Percentiles rank a stretch among this genome's conserved stretches.
Conservation (phyloP, 352 stramenopile species). For the Pythium rhizo-oryzae region DNA sequence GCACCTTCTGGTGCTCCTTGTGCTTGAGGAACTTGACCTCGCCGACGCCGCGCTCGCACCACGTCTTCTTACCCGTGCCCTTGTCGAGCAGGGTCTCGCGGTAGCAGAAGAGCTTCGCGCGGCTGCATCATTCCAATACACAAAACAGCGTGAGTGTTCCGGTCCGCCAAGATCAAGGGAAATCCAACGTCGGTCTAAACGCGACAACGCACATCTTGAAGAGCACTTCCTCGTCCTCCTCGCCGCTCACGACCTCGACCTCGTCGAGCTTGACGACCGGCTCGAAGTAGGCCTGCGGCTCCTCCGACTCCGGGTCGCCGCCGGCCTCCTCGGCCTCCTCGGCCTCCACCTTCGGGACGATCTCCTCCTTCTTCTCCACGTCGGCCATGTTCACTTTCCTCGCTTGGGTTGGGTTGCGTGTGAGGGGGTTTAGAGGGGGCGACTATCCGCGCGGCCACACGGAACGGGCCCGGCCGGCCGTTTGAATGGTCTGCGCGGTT, state of each 20-base stretch:
- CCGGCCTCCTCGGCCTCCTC: constrained; percentile 45
- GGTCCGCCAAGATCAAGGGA: neutral
- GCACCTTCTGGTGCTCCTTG: constrained; percentile 93
- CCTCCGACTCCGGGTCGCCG: constrained; percentile 79
- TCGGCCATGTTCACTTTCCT: constrained; percentile 32
- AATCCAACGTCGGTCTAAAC: neutral
- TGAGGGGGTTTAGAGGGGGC: neutral
- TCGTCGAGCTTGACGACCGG: constrained; percentile 89
- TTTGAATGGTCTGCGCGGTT: constrained; percentile 37
- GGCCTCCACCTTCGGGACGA: constrained; percentile 54
- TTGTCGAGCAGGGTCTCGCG: constrained; percentile 98
- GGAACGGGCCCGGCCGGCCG: constrained; percentile 2
- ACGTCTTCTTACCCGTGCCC: constrained; percentile 97
- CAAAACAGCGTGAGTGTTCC: too few relatives aligned
- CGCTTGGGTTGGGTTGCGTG: constrained; percentile 13
- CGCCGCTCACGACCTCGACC: constrained; percentile 97
- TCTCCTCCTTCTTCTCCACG: constrained; percentile 73
- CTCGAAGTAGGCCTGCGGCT: constrained; percentile 89
- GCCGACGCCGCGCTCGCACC: constrained; percentile 97
- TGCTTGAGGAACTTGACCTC: constrained; percentile 98
- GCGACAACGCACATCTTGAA: constrained; percentile 83
- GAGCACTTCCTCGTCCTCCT: constrained; percentile 97
- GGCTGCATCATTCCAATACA: constrained; percentile 46
- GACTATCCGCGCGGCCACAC: constrained; percentile 8
- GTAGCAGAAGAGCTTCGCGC: constrained; percentile 97